phyloP scores from a whole-genome alignment of 371 early-diverging fungal species.

The Funneliformis caledonium region DNA sequence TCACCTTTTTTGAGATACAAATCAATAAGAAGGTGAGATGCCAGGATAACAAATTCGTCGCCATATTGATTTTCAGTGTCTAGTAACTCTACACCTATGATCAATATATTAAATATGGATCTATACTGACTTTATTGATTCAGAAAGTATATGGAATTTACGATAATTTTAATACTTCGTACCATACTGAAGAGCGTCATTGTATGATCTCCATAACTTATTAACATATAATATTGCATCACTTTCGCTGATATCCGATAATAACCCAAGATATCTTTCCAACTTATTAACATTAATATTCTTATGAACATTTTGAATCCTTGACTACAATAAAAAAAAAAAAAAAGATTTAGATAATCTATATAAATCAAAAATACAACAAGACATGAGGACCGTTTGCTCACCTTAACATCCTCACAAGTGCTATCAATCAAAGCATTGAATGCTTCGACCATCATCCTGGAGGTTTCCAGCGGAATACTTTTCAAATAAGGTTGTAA shows the following conservation, averaged over 20 bases:
- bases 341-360: background rate
- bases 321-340: constrained; percentile 37
- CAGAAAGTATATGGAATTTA: background rate
- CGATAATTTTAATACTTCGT: background rate
- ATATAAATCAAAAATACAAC: background rate
- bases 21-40: constrained; percentile 63
- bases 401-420: constrained; percentile 52
- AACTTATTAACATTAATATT: constrained; percentile 60
- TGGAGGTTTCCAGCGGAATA: constrained; percentile 48
- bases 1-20: constrained; percentile 53
- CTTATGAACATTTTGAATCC: constrained; percentile 53
- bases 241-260: constrained; percentile 42
- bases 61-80: constrained; percentile 80
- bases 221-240: constrained; percentile 50
- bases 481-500: constrained; percentile 60
- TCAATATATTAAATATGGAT: background rate
- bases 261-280: constrained; percentile 56
- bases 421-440: constrained; percentile 46
- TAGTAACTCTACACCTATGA: constrained; percentile 61
- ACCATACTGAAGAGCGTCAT: constrained; percentile 67
- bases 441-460: constrained; percentile 49
- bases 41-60: constrained; percentile 78
- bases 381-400: background rate
- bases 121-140: background rate
- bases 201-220: constrained; percentile 59